Evolutionary conservation across 768 basidiomycete species (phyloP), one percentile per base, ranked within the genome.

Genomic region (Kwoniella heveanensis): DNA sequence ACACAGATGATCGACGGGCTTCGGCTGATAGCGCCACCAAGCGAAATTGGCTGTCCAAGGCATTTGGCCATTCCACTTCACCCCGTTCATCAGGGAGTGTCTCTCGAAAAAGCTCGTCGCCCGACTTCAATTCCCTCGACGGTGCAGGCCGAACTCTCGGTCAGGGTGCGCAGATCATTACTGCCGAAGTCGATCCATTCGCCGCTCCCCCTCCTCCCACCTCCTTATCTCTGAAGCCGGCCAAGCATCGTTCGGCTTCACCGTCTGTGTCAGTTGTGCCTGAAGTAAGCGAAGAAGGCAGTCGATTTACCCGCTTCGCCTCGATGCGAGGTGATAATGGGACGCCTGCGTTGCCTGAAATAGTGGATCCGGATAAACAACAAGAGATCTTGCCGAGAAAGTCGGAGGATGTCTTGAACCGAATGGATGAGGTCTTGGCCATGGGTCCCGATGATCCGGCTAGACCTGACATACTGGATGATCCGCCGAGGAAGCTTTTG

Each of bases 401-500:
- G 47, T 65, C 68, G 19, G 44, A 63, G 46, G 68, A 74, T 15
- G 68, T 77, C 5, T 39, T 77, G 52, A 64, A 57, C 56, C 44
- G 78, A 46, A 66, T 79, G 64, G 73, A 81, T 65, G 66, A 69
- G 30, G 53, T 82, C 32, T 49, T 77, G 63, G 70, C 73, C 0
- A 25, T 81, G 24, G 57, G 56, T 17, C 65, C 66, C 19, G 76
- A 70, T 30, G 71, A 70, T 59, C 71, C 71, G 30, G 61, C 44
- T 19, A 49, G 76, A 84, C 82, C 88, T 5, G 84, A 85, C 49
- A 84, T 84, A 27, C 83, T 94, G 54, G 92, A 95, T 68, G 87
- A 90, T 66, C 90, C 92, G 17, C 91, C 92, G 7, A 86, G 96
- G 47, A 92, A 89, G 77, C 81, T 97, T 44, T 81, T 96, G 17